Evolutionary conservation across 1,284 basidiomycete species (phyloP).

Genomic region (Irpex sp.): DNA sequence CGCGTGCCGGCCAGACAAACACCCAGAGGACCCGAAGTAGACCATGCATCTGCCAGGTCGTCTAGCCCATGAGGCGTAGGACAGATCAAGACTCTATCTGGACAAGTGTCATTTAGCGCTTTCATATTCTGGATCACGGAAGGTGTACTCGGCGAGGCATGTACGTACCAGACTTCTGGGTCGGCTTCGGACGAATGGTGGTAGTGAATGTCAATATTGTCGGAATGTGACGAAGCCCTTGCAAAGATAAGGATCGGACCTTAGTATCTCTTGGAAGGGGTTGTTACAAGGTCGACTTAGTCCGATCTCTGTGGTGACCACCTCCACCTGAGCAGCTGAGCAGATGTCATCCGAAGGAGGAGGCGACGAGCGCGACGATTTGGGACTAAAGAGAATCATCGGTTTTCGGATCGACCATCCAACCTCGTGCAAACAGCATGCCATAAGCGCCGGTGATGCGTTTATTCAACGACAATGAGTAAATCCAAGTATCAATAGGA

Average conservation of each 20-base stretch:
- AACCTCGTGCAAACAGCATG: constrained; percentile 16
- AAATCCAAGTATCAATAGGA: background rate
- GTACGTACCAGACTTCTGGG: constrained; percentile 20
- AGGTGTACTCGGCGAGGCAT: constrained; percentile 17
- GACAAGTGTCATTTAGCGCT: constrained; percentile 14
- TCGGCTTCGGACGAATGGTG: constrained; percentile 13
- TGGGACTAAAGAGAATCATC: background rate
- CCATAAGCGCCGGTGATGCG: background rate
- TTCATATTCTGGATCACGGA: constrained; percentile 17
- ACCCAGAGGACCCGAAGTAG: constrained; percentile 21
- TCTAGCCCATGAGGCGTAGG: constrained; percentile 22
- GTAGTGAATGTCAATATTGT: constrained; percentile 10
- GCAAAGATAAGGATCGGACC: constrained; percentile 19
- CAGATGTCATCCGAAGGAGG: background rate
- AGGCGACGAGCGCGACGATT: background rate
- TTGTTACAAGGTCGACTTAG: background rate
- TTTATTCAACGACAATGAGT: background rate
- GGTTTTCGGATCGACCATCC: constrained; percentile 10
- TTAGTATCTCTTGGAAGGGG: constrained; percentile 3
- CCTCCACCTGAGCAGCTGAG: constrained; percentile 5
- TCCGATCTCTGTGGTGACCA: background rate
- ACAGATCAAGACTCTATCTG: constrained; percentile 27
- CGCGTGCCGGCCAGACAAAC: constrained; percentile 29
- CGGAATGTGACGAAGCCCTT: constrained; percentile 8
- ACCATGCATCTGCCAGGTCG: constrained; percentile 19